A percentile compares a stretch with the other conserved stretches of the same genome.
Evolutionary conservation across 495 filamentous ascomycete genomes (phyloP).

Genomic region (Podospora comata): DNA sequence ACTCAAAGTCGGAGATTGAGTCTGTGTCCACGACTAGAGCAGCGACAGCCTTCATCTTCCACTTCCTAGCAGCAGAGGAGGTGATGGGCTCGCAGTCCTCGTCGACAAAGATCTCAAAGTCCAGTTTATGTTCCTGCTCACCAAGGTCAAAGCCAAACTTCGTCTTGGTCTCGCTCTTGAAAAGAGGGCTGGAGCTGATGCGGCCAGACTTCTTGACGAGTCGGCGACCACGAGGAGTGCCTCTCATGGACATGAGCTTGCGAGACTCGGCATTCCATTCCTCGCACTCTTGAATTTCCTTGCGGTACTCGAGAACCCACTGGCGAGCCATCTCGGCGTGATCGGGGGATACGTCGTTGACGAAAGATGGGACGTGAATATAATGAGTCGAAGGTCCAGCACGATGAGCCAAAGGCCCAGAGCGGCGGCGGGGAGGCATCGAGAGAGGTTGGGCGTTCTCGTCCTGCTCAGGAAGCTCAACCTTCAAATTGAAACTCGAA

Average conservation of each 20-base stretch:
- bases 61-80: not conserved
- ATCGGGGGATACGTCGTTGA: not conserved
- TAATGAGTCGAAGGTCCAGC: not conserved
- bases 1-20: not conserved
- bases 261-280: not conserved
- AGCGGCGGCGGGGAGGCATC: not conserved
- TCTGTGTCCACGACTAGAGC: not conserved
- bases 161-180: not conserved
- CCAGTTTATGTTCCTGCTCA: not conserved
- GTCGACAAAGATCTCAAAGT: constrained; percentile 1
- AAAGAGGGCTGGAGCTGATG: not conserved
- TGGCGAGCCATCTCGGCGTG: not conserved
- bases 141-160: not conserved
- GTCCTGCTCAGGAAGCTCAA: not conserved
- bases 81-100: not conserved
- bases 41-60: not conserved
- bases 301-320: not conserved
- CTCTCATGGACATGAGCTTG: not conserved
- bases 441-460: not conserved
- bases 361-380: not conserved
- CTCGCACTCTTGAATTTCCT: not conserved
- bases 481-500: not conserved
- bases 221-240: not conserved
- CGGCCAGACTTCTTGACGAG: not conserved
- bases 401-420: not conserved